These are phyloP conservation scores for Verticillium klebahnii DNA, from an alignment of 2,329 filamentous ascomycete species.

Conservation along the genomic window DNA sequence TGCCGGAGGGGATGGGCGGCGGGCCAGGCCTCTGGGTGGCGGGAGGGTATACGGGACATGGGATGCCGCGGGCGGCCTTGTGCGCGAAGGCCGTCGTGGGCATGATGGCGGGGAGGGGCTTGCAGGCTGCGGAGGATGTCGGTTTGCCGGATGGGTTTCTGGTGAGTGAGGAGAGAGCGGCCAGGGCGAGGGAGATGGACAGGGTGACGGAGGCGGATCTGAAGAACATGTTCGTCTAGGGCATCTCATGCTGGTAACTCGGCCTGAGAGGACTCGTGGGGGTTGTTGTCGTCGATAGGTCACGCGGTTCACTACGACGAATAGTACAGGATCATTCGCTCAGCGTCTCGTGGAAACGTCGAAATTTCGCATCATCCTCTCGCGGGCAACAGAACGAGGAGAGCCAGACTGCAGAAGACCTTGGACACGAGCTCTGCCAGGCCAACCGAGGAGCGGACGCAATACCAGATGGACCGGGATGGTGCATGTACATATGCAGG, in stretches of 20 bases:
- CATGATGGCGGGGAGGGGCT: constrained; percentile 41
- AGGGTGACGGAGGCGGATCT: constrained; percentile 11
- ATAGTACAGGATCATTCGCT: too few species aligned
- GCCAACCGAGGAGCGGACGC: not conserved
- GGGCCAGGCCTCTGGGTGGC: constrained; percentile 55
- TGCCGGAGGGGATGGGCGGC: constrained; percentile 50
- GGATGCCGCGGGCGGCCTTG: constrained; percentile 70
- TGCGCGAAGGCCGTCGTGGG: constrained; percentile 59
- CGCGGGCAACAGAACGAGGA: too few species aligned
- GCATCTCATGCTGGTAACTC: too few species aligned
- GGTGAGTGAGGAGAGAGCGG: constrained; percentile 26
- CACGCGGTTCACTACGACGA: too few species aligned
- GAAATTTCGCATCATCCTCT: too few species aligned
- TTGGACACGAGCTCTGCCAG: too few species aligned
- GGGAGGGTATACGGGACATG: constrained; percentile 68
- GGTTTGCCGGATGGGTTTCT: constrained; percentile 39
- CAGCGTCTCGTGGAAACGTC: too few species aligned
- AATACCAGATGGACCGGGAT: not conserved
- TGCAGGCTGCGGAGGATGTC: constrained; percentile 19
- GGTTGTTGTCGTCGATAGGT: not conserved
- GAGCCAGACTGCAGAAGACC: too few species aligned
- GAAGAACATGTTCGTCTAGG: constrained; percentile 10
- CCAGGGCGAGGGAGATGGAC: constrained; percentile 10
- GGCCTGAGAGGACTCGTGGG: not conserved
- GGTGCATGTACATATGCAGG: not conserved